These are phyloP conservation scores for Hyphochytrium catenoides DNA, from an alignment of 352 stramenopile genomes.

Conservation along the genomic window DNA sequence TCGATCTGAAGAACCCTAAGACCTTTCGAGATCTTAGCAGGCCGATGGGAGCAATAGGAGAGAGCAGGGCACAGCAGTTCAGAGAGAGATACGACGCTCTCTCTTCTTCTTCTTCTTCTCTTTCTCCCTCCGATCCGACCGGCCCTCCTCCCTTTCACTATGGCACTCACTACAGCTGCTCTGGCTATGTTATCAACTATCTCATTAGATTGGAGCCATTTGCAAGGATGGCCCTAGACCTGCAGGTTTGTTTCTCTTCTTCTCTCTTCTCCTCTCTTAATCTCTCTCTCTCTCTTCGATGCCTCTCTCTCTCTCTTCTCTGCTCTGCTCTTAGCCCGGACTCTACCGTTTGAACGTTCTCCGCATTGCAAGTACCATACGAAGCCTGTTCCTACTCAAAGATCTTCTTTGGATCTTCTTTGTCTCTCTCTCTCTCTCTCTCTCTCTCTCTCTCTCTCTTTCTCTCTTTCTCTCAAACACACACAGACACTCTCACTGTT, in stretches of 20 bases:
- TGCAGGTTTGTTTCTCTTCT: conserved; percentile 4
- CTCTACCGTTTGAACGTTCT: too few relatives aligned
- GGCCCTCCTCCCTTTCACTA: conserved; percentile 77
- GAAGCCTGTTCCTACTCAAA: too few relatives aligned
- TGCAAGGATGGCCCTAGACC: conserved; percentile 20
- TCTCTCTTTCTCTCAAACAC: too few relatives aligned
- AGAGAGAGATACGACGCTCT: conserved; percentile 46
- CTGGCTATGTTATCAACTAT: conserved; percentile 89
- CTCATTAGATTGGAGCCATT: conserved; percentile 78
- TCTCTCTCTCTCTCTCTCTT: too few relatives aligned
- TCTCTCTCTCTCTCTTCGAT: too few relatives aligned
- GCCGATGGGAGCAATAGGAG: conserved; percentile 73
- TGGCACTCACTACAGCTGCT: conserved; percentile 88
- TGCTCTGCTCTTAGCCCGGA: too few relatives aligned
- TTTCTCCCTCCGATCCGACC: conserved; percentile 2
- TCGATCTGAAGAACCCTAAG: conserved; percentile 45
- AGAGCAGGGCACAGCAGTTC: conserved; percentile 54
- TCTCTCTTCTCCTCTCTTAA: too few relatives aligned
- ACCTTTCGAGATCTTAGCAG: conserved; percentile 78
- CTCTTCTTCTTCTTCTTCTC: conserved; percentile 3
- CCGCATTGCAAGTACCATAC: too few relatives aligned
- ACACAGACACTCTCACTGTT: too few relatives aligned
- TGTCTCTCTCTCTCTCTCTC: too few relatives aligned
- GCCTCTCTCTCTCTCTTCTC: too few relatives aligned
- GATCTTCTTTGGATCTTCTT: too few relatives aligned